Base-by-base conservation (phyloP, 2,329 filamentous ascomycete genomes). In the Ceratocystis cubensis region DNA sequence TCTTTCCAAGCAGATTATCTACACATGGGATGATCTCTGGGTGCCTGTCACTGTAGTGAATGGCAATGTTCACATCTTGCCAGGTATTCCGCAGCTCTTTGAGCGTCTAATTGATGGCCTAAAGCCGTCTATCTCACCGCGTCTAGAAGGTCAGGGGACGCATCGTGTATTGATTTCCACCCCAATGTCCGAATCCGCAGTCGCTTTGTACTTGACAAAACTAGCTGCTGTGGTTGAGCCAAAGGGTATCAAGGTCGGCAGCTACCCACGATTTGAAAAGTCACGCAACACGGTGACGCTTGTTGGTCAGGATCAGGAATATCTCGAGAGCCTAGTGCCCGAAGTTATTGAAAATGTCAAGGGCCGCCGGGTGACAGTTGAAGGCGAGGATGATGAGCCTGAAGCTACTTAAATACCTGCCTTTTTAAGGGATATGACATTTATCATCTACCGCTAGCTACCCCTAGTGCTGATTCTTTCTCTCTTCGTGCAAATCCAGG, bases 221-320 rank as follows among this genome's bases (percentile, higher is more conserved):
- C 78, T 97, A 69, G 89, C 92, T 3, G 82, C 79, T 33, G 84
- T 84, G 74, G 88, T 92, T 25, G 87, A 85, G 74, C 78, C 84
- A 0, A 85, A 83, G 72, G 91, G 91, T 2, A 82, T 97, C 72
- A 97, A 97, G 78, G 91, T 97, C 17, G 94, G 94, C 61, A 96
- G 90, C 75, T 97, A 99, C 76, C 94, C 94, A 45, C 81, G 91
- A 66, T 96, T 92, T 91, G 90, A 88, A 4, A 93, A 90, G 80
- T 84, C 85, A 72, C 81, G 81, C 69, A 97, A 97, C 75, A 94
- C 91, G 0, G 91, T 97, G 61, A 96, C 93, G 10, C 79, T 99
- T 65, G 92, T 96, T 22, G 84, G 84, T 17, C 85, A 84, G 70
- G 88, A 96, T 73, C 79, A 82, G 70, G 86, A 83, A 28, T 93